These are phyloP conservation scores for Collybia sp. DNA, from an alignment of 768 basidiomycete genomes.

Conservation along the genomic window DNA sequence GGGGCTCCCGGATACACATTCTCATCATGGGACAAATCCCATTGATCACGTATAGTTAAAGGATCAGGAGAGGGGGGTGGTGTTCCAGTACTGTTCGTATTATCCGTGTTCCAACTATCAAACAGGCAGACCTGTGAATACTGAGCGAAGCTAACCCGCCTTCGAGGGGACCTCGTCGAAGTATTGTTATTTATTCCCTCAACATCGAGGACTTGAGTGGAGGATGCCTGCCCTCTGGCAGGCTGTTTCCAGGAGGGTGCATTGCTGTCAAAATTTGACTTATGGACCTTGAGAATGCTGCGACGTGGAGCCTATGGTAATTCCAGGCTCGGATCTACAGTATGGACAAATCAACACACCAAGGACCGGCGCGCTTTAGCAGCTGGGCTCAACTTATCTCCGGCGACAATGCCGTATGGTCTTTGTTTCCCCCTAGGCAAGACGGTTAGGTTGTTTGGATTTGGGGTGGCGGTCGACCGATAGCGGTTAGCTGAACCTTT, in stretches of 20 bases:
- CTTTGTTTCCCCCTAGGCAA: constrained; percentile 49
- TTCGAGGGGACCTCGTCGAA: constrained; percentile 33
- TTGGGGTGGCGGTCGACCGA: constrained; percentile 64
- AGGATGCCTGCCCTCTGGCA: constrained; percentile 20
- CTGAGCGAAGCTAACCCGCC: no score
- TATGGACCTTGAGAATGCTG: constrained; percentile 70
- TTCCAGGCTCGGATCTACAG: background rate
- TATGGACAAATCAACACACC: constrained; percentile 36
- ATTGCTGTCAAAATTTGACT: constrained; percentile 32
- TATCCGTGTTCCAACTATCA: no score
- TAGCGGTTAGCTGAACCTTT: constrained; percentile 53
- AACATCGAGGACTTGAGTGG: constrained; percentile 35
- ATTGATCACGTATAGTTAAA: no score
- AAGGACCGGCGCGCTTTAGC: constrained; percentile 67
- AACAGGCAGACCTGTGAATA: no score
- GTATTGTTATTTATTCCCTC: constrained; percentile 46
- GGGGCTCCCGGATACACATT: constrained; percentile 63
- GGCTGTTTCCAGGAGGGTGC: constrained; percentile 24
- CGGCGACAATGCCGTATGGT: constrained; percentile 70
- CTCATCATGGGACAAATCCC: constrained; percentile 44
- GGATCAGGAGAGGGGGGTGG: no score
- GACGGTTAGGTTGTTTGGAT: constrained; percentile 41
- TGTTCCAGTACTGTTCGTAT: no score
- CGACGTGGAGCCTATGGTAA: constrained; percentile 61
- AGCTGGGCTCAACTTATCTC: constrained; percentile 63